Percentiles rank a stretch among this genome's conserved stretches.
Evolutionary conservation across 805 yeast species (phyloP).

Genomic region (Ogataea corticis): DNA sequence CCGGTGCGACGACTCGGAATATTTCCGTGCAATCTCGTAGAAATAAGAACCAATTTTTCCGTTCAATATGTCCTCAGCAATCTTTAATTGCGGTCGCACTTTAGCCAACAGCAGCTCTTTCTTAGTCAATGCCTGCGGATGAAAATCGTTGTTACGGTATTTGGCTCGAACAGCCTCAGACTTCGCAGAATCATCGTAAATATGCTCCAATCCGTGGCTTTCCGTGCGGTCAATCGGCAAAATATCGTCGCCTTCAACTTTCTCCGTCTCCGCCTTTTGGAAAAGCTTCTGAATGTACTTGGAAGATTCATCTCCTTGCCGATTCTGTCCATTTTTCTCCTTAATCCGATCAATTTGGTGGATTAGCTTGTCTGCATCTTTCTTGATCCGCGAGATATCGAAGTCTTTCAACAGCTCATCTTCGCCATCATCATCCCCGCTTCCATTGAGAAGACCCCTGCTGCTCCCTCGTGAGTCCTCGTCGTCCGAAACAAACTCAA

Average conservation of each 20-base stretch:
- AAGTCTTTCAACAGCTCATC: constrained; percentile 29
- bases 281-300: constrained; percentile 22
- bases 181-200: constrained; percentile 20
- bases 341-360: constrained; percentile 39
- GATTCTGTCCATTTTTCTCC: constrained; percentile 10
- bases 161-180: constrained; percentile 16
- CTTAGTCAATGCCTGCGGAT: constrained; percentile 15
- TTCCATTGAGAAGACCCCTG: not conserved
- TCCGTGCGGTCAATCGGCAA: constrained; percentile 7
- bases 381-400: constrained; percentile 28
- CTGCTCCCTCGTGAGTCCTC: constrained; percentile 7
- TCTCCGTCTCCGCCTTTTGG: constrained; percentile 17
- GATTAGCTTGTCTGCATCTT: constrained; percentile 34
- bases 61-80: constrained; percentile 27
- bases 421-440: constrained; percentile 4
- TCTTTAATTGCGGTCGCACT: constrained; percentile 8
- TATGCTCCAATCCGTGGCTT: constrained; percentile 5
- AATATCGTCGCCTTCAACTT: constrained; percentile 9
- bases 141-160: constrained; percentile 17
- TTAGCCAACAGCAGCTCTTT: constrained; percentile 7
- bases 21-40: constrained; percentile 49
- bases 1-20: constrained; percentile 39
- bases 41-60: constrained; percentile 49
- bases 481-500: constrained; percentile 6
- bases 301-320: constrained; percentile 14